Percentiles rank a stretch among this genome's conserved stretches.
Evolutionary conservation across 495 filamentous ascomycete genomes (phyloP).

Genomic region (Tuber melanosporum): DNA sequence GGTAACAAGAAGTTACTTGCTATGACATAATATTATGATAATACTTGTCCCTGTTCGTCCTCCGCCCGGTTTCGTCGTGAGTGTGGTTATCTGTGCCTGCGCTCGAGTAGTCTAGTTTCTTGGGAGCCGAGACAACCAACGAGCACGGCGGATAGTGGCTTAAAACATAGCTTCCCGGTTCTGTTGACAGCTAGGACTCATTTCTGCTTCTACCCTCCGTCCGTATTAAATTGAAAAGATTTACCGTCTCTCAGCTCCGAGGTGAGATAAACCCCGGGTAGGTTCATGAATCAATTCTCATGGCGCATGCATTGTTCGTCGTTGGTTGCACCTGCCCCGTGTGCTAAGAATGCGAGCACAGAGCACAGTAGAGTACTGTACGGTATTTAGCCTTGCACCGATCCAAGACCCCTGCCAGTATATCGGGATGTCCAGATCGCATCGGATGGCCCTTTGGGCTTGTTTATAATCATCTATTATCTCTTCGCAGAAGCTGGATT

Average conservation of each 20-base stretch:
- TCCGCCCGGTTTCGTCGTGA: too few relatives aligned
- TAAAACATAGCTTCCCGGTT: neutral
- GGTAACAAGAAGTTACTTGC: too few relatives aligned
- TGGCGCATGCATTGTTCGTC: neutral
- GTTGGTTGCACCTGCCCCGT: neutral
- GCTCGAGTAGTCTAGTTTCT: neutral
- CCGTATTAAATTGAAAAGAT: neutral
- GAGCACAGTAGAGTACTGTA: too few relatives aligned
- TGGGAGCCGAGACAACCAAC: neutral
- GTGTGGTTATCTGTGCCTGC: too few relatives aligned
- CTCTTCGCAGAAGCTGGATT: neutral
- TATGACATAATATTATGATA: too few relatives aligned
- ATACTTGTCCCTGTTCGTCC: too few relatives aligned
- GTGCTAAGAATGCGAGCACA: neutral
- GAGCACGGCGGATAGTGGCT: neutral
- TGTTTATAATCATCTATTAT: neutral
- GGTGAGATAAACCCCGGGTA: neutral
- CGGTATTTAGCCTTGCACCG: neutral
- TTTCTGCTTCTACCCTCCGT: neutral
- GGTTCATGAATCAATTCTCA: neutral
- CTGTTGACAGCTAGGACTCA: neutral
- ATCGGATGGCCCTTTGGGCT: neutral
- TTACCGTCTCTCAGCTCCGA: neutral
- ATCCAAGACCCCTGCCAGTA: neutral
- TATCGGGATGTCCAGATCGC: neutral